A percentile compares a stretch with the other conserved stretches of the same genome.
phyloP scores from a whole-genome alignment of 2,329 filamentous ascomycete genomes.

The Alternaria gaisen region DNA sequence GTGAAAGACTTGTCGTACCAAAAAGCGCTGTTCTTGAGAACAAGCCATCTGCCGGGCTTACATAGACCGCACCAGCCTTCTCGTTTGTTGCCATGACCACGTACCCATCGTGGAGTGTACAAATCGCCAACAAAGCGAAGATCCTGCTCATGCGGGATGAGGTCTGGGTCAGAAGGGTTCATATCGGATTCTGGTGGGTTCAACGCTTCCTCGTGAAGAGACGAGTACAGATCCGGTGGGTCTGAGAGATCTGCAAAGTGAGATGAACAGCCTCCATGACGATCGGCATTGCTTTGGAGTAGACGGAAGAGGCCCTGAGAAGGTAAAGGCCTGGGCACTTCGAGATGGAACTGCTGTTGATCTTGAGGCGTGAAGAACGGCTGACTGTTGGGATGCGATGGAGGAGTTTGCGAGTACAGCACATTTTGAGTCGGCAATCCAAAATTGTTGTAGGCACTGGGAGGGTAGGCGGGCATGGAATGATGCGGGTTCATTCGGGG shows the following conservation, averaged over 20 bases:
- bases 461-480: slow-evolving; percentile 50
- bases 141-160: slow-evolving; percentile 77
- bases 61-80: slow-evolving; percentile 92
- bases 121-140: slow-evolving; percentile 81
- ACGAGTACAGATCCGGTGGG: slow-evolving; percentile 79
- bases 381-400: slow-evolving; percentile 61
- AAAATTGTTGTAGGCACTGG: slow-evolving; percentile 42
- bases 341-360: slow-evolving; percentile 59
- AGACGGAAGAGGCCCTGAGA: slow-evolving; percentile 78
- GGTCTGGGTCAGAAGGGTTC: slow-evolving; percentile 78
- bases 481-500: slow-evolving; percentile 62
- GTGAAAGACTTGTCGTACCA: slow-evolving; percentile 95
- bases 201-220: slow-evolving; percentile 76
- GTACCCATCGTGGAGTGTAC: slow-evolving; percentile 85
- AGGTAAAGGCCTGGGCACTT: slow-evolving; percentile 67
- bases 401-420: slow-evolving; percentile 55
- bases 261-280: slow-evolving; percentile 67
- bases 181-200: slow-evolving; percentile 82
- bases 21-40: slow-evolving; percentile 88
- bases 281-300: slow-evolving; percentile 77
- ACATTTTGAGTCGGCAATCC: slow-evolving; percentile 47
- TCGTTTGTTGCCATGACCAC: slow-evolving; percentile 85
- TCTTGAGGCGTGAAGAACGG: slow-evolving; percentile 60
- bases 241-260: slow-evolving; percentile 79
- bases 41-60: slow-evolving; percentile 84